Evolutionary conservation across 768 basidiomycete species (phyloP).

Genomic region (Kwoniella shandongensis): DNA sequence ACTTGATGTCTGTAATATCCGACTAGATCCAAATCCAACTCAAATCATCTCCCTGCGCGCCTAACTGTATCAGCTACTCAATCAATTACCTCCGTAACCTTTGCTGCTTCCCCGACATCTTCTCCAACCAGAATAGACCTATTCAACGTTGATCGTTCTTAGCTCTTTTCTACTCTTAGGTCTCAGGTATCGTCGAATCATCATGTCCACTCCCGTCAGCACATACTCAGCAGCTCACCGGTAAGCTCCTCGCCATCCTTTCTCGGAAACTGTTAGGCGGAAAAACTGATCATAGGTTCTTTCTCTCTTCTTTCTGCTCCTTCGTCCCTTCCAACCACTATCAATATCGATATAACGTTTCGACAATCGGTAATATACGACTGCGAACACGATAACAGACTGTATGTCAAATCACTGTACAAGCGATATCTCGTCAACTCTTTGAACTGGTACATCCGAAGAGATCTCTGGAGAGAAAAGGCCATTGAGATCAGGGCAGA

Average conservation of each 20-base stretch:
- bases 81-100: neutral
- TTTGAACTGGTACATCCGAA: slow-evolving; percentile 82
- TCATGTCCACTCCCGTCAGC: slow-evolving; percentile 13
- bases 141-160: neutral
- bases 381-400: too few species aligned
- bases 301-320: neutral
- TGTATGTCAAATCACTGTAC: slow-evolving; percentile 89
- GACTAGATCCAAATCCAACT: too few species aligned
- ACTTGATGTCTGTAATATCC: too few species aligned
- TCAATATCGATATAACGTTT: too few species aligned
- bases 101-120: neutral
- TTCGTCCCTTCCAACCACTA: too few species aligned
- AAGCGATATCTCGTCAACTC: slow-evolving; percentile 80
- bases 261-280: neutral
- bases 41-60: too few species aligned
- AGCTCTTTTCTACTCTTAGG: neutral
- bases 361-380: too few species aligned
- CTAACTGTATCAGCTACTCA: neutral
- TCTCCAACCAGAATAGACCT: neutral
- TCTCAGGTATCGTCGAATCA: neutral
- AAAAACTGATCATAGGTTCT: neutral
- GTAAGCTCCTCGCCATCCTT: slow-evolving; percentile 21
- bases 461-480: slow-evolving; percentile 80
- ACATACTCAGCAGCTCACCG: slow-evolving; percentile 41
- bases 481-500: slow-evolving; percentile 84